Evolutionary conservation across 2,329 filamentous ascomycete genomes (phyloP), one percentile per base, ranked within the genome.

Genomic region (Elsinoe australis): DNA sequence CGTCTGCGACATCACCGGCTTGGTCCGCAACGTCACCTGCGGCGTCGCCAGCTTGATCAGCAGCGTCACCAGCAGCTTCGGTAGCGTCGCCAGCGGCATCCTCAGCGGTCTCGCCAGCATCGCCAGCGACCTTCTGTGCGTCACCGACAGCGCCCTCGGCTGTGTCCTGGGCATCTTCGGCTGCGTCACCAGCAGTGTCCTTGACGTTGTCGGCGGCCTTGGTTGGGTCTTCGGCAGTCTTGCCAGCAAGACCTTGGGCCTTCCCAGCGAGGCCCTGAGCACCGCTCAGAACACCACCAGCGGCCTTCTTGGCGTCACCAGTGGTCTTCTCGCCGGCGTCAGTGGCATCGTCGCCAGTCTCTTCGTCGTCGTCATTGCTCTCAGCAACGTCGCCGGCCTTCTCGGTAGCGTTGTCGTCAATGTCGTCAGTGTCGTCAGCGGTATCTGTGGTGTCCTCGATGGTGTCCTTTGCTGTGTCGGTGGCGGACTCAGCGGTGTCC

Each of bases 261-360:
- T 69, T 68, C 52, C 66, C 68, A 54, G 70, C 68, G 17, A 72
- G 65, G 49, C 68, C 68, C 42, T 70, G 66, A 31, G 69, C 69
- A 50, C 67, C 67, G 51, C 64, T 67, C 54, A 70, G 51, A 12
- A 69, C 61, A 48, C 67, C 65, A 36, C 64, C 61, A 39, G 61
- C 59, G 36, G 61, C 52, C 24, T 55, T 51, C 31, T 65, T 59
- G 17, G 54, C 51, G 22, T 52, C 49, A 53, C 58, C 60, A 47
- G 61, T 59, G 21, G 58, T 58, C 42, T 64, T 61, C 29, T 61
- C 63, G 33, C 62, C 56, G 19, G 54, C 58, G 41, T 64, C 51
- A 31, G 39, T 44, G 15, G 47, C 42, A 58, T 58, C 47, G 39
- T 55, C 51, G 39, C 55, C 52, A 38, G 55, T 51, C 15, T 59